Base-by-base conservation (phyloP, 1,284 basidiomycete species). In the Mycosarcoma mackinlayi region DNA sequence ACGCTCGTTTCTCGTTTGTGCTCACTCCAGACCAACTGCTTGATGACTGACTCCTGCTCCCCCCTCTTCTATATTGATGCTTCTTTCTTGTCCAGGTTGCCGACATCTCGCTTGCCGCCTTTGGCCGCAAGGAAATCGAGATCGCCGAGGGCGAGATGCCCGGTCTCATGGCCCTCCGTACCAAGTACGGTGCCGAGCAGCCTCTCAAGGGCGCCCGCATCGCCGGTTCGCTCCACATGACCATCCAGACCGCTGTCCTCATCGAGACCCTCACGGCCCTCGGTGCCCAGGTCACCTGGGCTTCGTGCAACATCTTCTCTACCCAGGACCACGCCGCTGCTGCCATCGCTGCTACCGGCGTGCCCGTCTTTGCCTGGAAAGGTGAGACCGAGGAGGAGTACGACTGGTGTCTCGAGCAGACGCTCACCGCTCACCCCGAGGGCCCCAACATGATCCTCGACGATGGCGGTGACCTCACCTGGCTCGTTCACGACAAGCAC, bases 371-470 rank as follows among this genome's bases (percentile, higher is more conserved):
- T 83, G 96, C 95, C 69, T 99, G 95, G 95, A 99, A 99, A 87
- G 96, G 96, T 66, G 95, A 99, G 87, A 96, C 94, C 59, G 96
- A 98, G 85, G 95, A 98, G 85, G 95, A 99, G 85, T 98, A 98
- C 87, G 84, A 86, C 75, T 99, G 96, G 95, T 84, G 83, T 75
- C 93, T 98, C 78, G 93, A 98, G 84, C 96, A 99, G 86, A 93
- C 93, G 56, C 85, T 99, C 75, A 85, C 88, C 77, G 92, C 90
- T 18, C 94, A 94, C 87, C 84, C 85, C 64, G 86, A 96, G 85
- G 84, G 91, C 58, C 86, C 96, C 83, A 99, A 99, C 90, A 92
- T 99, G 94, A 98, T 99, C 85, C 90, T 98, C 84, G 95, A 99
- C 83, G 95, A 98, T 83, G 95, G 96, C 81, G 96, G 96, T 84